Conservation (phyloP, 805 yeast species). For the Cyberlindnera xishuangbannaensis region DNA sequence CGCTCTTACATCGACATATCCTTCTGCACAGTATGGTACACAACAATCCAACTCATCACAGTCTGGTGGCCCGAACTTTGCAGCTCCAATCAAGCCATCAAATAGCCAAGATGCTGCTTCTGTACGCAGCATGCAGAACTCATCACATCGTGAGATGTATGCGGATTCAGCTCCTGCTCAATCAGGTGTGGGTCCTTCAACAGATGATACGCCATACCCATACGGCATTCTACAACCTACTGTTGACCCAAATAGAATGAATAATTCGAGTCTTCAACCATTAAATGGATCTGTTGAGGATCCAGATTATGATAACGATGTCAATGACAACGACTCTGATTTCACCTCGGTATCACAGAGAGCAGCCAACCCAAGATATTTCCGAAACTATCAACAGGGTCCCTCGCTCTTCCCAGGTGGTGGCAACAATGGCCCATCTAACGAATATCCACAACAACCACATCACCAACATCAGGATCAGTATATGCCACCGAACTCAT, state of each 20-base stretch:
- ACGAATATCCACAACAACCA: constrained; percentile 1
- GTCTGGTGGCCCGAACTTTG: background rate
- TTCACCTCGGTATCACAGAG: constrained; percentile 78
- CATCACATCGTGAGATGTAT: too few species aligned
- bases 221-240: too few species aligned
- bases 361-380: constrained; percentile 58
- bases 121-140: too few species aligned
- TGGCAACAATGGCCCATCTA: background rate
- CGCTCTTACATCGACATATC: constrained; percentile 15
- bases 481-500: background rate
- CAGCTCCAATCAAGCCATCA: background rate
- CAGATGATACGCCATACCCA: too few species aligned
- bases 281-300: constrained; percentile 4
- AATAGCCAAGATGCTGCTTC: too few species aligned
- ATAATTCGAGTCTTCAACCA: too few species aligned
- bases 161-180: too few species aligned
- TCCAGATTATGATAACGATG: constrained; percentile 19
- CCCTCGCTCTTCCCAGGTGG: constrained; percentile 19
- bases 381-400: constrained; percentile 29
- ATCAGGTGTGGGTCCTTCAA: too few species aligned
- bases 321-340: constrained; percentile 42
- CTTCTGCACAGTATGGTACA: constrained; percentile 12
- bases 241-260: too few species aligned
- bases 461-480: background rate
- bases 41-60: background rate